Evolutionary conservation across 441 rosid genomes (phyloP), one percentile per base, ranked within the genome.

Genomic region (Corymbia calophylla): DNA sequence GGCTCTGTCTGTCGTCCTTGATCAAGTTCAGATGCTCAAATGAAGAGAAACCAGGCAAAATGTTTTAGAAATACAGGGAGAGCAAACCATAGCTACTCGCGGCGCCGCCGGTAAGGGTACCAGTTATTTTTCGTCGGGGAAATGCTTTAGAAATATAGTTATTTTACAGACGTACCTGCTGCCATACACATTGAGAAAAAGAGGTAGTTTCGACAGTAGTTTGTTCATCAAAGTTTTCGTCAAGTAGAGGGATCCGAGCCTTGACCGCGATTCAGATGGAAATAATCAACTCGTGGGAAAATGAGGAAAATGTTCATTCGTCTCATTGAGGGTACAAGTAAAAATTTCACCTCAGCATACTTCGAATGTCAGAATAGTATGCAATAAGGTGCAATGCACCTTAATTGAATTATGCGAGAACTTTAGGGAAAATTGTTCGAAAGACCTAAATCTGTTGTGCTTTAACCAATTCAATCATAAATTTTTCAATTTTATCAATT

Each of bases 401-500:
- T 68, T 68, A 31, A 18, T 9, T 9, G 11, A 8, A 66, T 66
- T 0, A 16, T 0, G 1, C 13, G 29, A 56, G 9, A 39, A 4
- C 29, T 56, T 1, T 23, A 0, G 62, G 27, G 62, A 23, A 9
- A 56, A 0, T 23, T 56, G 62, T 56, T 1, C 29, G 27, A 56
- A 56, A 9, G 23, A 8, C 29, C 0, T 23, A 2, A 56, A 56
- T 12, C 1, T 2, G 23, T 56, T 56, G 12, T 12, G 4, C 60
- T 56, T 4, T 56, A 27, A 3, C 9, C 1, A 56, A 56, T 56
- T 21, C 44, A 56, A 23, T 56, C 0, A 3, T 4, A 56, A 23
- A 56, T 1, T 0, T 9, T 23, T 56, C 9, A 0, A 39, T 39
- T 39, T 39, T 39, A 5, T 39, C 5, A 5, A 39, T 39, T 39